Base-by-base conservation (phyloP, 129 eudicot genomes). In the Flaveria bidentis region DNA sequence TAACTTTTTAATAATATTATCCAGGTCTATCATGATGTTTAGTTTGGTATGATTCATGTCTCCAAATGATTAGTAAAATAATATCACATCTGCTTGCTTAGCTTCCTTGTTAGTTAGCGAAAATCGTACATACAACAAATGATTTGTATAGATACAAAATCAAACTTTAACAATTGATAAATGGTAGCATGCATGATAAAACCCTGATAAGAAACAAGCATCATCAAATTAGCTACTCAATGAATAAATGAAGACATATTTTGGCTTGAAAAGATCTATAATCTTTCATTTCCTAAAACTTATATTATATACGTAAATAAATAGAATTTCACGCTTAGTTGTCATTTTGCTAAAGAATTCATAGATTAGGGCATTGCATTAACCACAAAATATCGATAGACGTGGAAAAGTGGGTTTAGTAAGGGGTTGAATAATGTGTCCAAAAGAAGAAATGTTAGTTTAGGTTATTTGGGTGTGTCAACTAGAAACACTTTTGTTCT, bases 301-400 rank as follows among this genome's bases (percentile, higher is more conserved):
- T 58, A 25, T 17, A 56, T 56, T 56, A 56, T 20, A 60, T 60
- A 25, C 9, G 66, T 25, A 25, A 60, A 23, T 25, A 28, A 60
- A 9, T 15, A 57, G 11, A 55, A 15, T 14, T 8, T 73, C 1
- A 66, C 45, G 2, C 25, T 42, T 53, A 18, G 63, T 7, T 10
- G 25, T 16, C 17, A 36, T 39, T 73, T 28, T 55, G 26, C 14
- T 57, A 73, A 17, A 57, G 3, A 74, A 45, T 25, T 60, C 60
- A 74, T 45, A 17, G 30, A 74, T 23, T 46, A 46, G 15, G 63
- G 50, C 17, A 74, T 25, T 47, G 33, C 72, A 46, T n/a, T 75
- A 45, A 47, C 75, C 47, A 50, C 25, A 26, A 28, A 4, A 33
- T 28, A 70, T 26, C 25, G 57, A 9, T 25, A 47, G 22, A 33